Base-by-base conservation (phyloP, 768 basidiomycete genomes). In the Tricholoma saponaceum region DNA sequence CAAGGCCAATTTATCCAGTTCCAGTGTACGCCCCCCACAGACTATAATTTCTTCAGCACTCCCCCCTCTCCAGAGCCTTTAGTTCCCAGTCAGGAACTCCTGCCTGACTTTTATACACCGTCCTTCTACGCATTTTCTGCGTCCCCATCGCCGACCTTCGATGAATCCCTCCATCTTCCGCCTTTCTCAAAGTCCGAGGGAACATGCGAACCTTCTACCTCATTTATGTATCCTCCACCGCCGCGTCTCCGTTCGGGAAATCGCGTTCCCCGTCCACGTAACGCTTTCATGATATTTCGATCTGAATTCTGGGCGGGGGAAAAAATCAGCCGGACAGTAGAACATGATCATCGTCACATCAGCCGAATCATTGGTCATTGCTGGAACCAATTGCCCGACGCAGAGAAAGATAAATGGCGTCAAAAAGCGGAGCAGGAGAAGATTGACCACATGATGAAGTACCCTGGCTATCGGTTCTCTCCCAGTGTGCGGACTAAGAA, bases 281-380 rank as follows among this genome's bases (percentile, higher is more conserved):
- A 95, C 66, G 87, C 91, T 9, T 95, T 93, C 77, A 91, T 86
- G 76, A 79, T 86, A 67, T 86, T 81, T 67, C 79, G 84, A 20
- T 85, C 82, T 23, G 82, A 79, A 55, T 83, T 87, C 52, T 80
- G 82, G 39, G 77, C 80, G 3, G 75, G 76, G 6, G 76, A 80
- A 41, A 81, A 79, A 58, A 75, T 83, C 58, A 67, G 62, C 51
- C 70, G 73, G n/a, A 69, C 65, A 18, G 72, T 84, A 60, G 84
- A 86, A 64, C 76, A 73, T 60, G 81, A 86, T 64, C 79, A 84
- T 63, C 73, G 83, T 28, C 79, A 82, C 57, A 82, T 85, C 64
- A 83, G 82, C 47, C 78, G 80, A 56, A 81, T 82, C 64, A 74
- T 81, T 33, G 84, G 77, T 0, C 73, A 78, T 37, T 77, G 76